Evolutionary conservation across 73 alveolate genomes (phyloP).

Genomic region (Tetrahymena elliotti): DNA sequence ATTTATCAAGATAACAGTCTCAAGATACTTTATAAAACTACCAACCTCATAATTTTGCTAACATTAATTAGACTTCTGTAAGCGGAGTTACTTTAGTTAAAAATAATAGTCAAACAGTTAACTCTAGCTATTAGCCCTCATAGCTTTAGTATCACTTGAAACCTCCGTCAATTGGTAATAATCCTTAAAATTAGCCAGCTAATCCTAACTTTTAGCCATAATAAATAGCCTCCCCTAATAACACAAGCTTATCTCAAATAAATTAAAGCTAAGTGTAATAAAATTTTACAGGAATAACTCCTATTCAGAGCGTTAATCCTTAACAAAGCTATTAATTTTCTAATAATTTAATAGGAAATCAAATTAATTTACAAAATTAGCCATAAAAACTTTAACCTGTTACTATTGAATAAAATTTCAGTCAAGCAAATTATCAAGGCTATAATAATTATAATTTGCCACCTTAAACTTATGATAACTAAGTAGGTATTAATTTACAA

Average conservation of each 20-base stretch:
- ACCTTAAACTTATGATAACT: not conserved
- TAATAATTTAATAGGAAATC: not conserved
- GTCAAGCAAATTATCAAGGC: not conserved
- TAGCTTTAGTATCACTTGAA: not conserved
- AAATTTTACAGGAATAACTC: not conserved
- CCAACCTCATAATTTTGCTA: not conserved
- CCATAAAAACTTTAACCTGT: not conserved
- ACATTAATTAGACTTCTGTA: not conserved
- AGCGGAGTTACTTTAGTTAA: not conserved
- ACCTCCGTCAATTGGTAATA: not conserved
- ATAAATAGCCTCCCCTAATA: not conserved
- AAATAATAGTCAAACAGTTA: not conserved
- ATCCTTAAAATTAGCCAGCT: not conserved
- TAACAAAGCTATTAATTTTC: not conserved
- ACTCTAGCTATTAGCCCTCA: not conserved
- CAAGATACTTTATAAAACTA: not conserved
- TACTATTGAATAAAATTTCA: not conserved
- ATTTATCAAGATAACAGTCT: not conserved
- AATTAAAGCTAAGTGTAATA: not conserved
- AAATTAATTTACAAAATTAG: no score
- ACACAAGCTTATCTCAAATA: not conserved
- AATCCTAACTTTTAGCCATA: not conserved
- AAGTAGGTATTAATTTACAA: not conserved
- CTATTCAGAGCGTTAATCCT: not conserved
- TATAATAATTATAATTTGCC: not conserved